Conservation (phyloP, 352 stramenopile species). For the Thalassiosira ordinaria region DNA sequence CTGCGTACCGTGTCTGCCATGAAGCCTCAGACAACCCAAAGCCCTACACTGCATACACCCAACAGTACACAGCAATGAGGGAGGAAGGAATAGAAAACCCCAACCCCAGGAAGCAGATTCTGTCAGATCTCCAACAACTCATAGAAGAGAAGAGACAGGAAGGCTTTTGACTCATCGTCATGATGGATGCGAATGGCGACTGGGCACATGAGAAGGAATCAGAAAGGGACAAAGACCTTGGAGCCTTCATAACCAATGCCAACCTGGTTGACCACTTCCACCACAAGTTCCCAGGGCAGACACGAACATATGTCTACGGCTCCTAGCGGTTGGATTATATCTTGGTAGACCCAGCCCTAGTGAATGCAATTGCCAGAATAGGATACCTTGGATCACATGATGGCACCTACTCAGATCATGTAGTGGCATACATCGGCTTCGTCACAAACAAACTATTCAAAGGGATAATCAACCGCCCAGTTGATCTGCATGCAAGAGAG, state of each 20-base stretch:
- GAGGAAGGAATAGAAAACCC: background rate
- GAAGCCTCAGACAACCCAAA: background rate
- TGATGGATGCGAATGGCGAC: slow-evolving; percentile 44
- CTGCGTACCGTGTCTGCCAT: slow-evolving; percentile 41
- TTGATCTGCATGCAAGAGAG: slow-evolving; percentile 6
- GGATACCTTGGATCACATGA: slow-evolving; percentile 15
- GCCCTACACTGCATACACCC: slow-evolving; percentile 18
- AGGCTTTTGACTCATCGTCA: slow-evolving; percentile 13
- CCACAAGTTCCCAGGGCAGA: background rate
- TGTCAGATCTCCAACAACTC: background rate
- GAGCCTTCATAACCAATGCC: background rate
- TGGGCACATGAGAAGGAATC: background rate
- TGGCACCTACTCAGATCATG: slow-evolving; percentile 10
- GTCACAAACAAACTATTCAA: background rate
- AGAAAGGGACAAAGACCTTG: background rate
- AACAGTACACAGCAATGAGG: background rate
- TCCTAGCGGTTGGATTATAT: slow-evolving; percentile 11
- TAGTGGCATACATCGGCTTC: slow-evolving; percentile 1
- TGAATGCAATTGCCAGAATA: background rate
- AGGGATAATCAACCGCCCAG: slow-evolving; percentile 11
- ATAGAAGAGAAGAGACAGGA: background rate
- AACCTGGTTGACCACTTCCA: slow-evolving; percentile 6
- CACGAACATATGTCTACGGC: slow-evolving; percentile 6
- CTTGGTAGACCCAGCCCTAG: background rate
- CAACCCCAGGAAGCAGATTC: background rate